Evolutionary conservation across 1,284 basidiomycete genomes (phyloP).

Genomic region (Sanghuangporus sanghuang): DNA sequence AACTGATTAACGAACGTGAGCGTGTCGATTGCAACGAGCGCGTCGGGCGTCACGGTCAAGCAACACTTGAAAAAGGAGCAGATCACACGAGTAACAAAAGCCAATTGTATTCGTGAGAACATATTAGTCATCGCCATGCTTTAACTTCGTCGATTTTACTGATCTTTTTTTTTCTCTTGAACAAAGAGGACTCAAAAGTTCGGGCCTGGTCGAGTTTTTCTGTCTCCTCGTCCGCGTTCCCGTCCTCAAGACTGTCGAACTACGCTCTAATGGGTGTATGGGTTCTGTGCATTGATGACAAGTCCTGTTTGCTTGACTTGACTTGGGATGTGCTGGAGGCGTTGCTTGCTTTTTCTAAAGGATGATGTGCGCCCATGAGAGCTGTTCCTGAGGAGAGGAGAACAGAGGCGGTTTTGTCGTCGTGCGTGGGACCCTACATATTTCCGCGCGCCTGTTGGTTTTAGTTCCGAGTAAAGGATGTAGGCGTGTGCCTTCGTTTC

Average conservation of each 20-base stretch:
- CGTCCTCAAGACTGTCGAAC: conserved; percentile 16
- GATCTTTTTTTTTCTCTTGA: neutral
- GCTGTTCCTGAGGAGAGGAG: conserved; percentile 2
- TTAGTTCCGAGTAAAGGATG: too few species aligned
- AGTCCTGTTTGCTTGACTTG: conserved; percentile 1
- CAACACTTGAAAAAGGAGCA: neutral
- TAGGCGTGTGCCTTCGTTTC: too few species aligned
- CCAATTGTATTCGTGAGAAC: conserved; percentile 2
- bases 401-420: neutral
- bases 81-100: neutral
- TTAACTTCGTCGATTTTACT: neutral
- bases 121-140: neutral
- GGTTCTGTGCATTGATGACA: neutral
- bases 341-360: neutral
- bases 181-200: conserved; percentile 19
- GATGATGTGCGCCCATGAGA: conserved; percentile 14
- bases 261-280: conserved; percentile 11
- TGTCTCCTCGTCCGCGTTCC: conserved; percentile 18
- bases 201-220: conserved; percentile 14
- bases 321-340: conserved; percentile 6
- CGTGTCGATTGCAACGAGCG: neutral
- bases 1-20: neutral
- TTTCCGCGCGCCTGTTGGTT: neutral
- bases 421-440: neutral
- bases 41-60: neutral